These are phyloP conservation scores for Exophiala phaeomuriformis DNA, from an alignment of 2,329 filamentous ascomycete species.

Conservation along the genomic window DNA sequence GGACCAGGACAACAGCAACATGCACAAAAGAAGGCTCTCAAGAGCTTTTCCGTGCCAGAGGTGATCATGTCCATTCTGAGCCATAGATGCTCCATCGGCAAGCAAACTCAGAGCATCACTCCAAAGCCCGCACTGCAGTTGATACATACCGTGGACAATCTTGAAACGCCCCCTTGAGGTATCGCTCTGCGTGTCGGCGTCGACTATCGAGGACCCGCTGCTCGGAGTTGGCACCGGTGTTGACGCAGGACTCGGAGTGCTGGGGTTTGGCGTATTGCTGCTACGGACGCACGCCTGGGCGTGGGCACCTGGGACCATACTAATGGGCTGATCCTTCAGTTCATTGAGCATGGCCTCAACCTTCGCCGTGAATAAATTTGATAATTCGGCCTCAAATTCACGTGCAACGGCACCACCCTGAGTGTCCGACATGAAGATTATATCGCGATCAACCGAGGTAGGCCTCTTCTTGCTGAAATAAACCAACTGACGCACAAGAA, in stretches of 20 bases:
- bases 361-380: neutral
- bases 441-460: neutral
- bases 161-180: slow-evolving; percentile 22
- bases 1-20: slow-evolving; percentile 77
- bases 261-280: slow-evolving; percentile 3
- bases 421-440: slow-evolving; percentile 7
- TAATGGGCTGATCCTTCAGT: slow-evolving; percentile 17
- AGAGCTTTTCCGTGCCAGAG: slow-evolving; percentile 96
- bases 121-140: slow-evolving; percentile 80
- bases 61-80: slow-evolving; percentile 77
- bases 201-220: slow-evolving; percentile 4
- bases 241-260: slow-evolving; percentile 7
- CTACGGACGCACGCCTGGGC: slow-evolving; percentile 5
- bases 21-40: slow-evolving; percentile 74
- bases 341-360: slow-evolving; percentile 7
- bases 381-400: slow-evolving; percentile 10
- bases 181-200: slow-evolving; percentile 11
- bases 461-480: slow-evolving; percentile 2
- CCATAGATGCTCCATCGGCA: slow-evolving; percentile 67
- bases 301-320: slow-evolving; percentile 17
- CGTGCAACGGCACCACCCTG: slow-evolving; percentile 6
- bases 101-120: slow-evolving; percentile 78
- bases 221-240: slow-evolving; percentile 8
- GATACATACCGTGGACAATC: slow-evolving; percentile 20
- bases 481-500: slow-evolving; percentile 15